phyloP scores from a whole-genome alignment of 495 filamentous ascomycete species.

The Daldinia loculata region DNA sequence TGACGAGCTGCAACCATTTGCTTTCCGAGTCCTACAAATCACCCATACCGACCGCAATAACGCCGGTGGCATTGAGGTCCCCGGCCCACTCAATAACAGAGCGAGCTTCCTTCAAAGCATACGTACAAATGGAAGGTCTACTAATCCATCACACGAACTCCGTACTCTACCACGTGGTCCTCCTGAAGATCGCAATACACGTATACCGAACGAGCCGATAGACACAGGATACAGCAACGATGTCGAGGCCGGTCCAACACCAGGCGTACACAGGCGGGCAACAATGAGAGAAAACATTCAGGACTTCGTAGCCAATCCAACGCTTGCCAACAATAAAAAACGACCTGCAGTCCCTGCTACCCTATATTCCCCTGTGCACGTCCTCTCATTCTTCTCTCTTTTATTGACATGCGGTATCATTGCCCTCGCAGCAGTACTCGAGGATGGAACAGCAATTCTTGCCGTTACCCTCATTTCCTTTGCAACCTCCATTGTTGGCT shows the following conservation, averaged over 20 bases:
- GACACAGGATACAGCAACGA: constrained; percentile 24
- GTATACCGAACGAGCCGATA: background rate
- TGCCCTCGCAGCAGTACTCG: constrained; percentile 39
- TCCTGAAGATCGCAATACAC: constrained; percentile 15
- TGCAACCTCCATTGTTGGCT: constrained; percentile 61
- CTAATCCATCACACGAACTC: background rate
- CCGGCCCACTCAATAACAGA: background rate
- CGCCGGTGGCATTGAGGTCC: constrained; percentile 34
- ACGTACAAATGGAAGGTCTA: constrained; percentile 7
- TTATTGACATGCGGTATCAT: constrained; percentile 60
- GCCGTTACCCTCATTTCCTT: constrained; percentile 57
- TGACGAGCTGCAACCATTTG: constrained; percentile 56
- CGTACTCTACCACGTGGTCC: constrained; percentile 7
- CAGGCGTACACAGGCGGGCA: constrained; percentile 37
- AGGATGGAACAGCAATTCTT: constrained; percentile 64
- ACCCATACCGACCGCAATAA: constrained; percentile 48
- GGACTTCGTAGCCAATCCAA: constrained; percentile 50
- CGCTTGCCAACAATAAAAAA: constrained; percentile 43
- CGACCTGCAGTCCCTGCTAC: constrained; percentile 58
- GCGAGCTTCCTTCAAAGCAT: constrained; percentile 2
- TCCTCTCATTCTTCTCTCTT: constrained; percentile 60
- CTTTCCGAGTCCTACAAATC: constrained; percentile 59
- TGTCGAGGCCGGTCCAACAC: constrained; percentile 34
- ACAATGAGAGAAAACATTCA: constrained; percentile 49
- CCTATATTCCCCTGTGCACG: constrained; percentile 59